phyloP scores from a whole-genome alignment of 768 basidiomycete species.

The Psilocybe tampanensis region DNA sequence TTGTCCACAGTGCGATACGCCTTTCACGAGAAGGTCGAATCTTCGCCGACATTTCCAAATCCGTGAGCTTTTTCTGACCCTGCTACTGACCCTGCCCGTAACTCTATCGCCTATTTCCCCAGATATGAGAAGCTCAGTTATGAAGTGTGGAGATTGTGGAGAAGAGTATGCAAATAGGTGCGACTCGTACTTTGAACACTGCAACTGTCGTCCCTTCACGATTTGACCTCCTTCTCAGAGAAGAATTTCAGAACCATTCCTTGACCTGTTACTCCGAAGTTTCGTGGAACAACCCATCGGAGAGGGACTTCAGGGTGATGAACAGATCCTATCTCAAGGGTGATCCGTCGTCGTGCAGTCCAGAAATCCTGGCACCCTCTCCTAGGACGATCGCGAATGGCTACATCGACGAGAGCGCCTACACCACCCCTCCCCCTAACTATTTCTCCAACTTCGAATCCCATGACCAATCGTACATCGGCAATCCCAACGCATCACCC shows the following conservation, averaged over 20 bases:
- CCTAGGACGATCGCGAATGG: neutral
- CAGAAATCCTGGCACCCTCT: slow-evolving; percentile 8
- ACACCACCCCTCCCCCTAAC: slow-evolving; percentile 15
- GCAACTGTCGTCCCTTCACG: neutral
- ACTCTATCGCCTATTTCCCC: slow-evolving; percentile 2
- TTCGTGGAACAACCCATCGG: slow-evolving; percentile 13
- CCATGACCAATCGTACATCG: slow-evolving; percentile 17
- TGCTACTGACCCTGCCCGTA: slow-evolving; percentile 11
- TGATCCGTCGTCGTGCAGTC: slow-evolving; percentile 7
- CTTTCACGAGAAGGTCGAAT: slow-evolving; percentile 39
- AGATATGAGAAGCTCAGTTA: slow-evolving; percentile 27
- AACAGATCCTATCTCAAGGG: slow-evolving; percentile 9
- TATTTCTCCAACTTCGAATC: slow-evolving; percentile 21
- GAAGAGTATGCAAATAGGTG: slow-evolving; percentile 26
- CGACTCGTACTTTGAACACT: neutral
- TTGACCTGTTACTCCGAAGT: slow-evolving; percentile 20
- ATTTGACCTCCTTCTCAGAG: slow-evolving; percentile 8
- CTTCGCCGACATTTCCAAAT: slow-evolving; percentile 37
- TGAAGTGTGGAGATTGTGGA: slow-evolving; percentile 29
- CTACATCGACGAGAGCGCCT: slow-evolving; percentile 9
- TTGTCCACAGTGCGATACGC: slow-evolving; percentile 36
- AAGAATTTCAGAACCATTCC: slow-evolving; percentile 22
- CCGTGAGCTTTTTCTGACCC: slow-evolving; percentile 23
- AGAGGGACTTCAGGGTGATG: slow-evolving; percentile 9
- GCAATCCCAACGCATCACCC: slow-evolving; percentile 17